Conservation (phyloP, 148 eudicot species). For the Rhododendron griersonianum region DNA sequence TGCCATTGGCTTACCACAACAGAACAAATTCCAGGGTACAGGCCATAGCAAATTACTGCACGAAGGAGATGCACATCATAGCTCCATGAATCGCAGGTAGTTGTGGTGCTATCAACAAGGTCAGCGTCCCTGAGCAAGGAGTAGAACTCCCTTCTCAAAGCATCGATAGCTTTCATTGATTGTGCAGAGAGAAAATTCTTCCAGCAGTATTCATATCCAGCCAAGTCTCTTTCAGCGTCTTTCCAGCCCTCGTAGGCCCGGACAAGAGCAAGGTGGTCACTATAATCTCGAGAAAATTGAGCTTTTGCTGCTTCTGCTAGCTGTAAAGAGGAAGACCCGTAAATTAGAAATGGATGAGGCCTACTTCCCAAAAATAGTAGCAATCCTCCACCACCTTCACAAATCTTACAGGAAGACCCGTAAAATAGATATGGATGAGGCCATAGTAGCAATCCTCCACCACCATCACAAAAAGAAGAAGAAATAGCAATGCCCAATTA, state of each 20-base stretch:
- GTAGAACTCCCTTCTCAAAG: conserved; percentile 76
- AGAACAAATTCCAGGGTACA: conserved; percentile 95
- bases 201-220: conserved; percentile 94
- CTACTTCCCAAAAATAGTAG: neutral
- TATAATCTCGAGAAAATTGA: conserved; percentile 68
- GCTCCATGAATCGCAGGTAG: conserved; percentile 50
- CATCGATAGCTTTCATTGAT: conserved; percentile 96
- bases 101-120: conserved; percentile 61
- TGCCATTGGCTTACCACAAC: conserved; percentile 64
- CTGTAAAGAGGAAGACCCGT: conserved; percentile 37
- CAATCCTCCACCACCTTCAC: neutral
- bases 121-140: conserved; percentile 75
- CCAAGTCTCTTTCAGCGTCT: conserved; percentile 65
- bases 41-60: conserved; percentile 88
- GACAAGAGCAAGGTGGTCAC: conserved; percentile 94
- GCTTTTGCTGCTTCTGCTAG: conserved; percentile 96
- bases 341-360: neutral
- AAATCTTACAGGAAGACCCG: neutral
- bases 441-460: neutral
- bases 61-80: conserved; percentile 70
- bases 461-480: neutral
- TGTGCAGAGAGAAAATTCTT: conserved; percentile 83
- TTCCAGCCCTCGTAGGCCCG: conserved; percentile 96
- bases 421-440: neutral
- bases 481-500: neutral